Evolutionary conservation across 2,329 filamentous ascomycete species (phyloP), one percentile per base, ranked within the genome.

Genomic region (Rutstroemia sp.): DNA sequence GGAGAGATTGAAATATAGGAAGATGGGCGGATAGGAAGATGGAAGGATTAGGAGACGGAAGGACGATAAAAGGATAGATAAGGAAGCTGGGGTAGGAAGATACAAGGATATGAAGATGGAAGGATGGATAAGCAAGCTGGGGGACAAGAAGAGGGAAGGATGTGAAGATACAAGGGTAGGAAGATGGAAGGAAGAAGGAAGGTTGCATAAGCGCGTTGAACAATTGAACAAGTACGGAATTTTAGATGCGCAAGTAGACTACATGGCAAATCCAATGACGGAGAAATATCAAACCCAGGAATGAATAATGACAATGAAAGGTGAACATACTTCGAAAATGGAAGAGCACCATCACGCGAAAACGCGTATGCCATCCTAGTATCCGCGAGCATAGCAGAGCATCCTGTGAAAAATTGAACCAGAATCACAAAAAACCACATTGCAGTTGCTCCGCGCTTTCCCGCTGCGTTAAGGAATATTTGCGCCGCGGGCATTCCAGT

Each of bases 381-480:
- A 67, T 84, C 81, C 38, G 82, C 81, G 47, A 85, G 68, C 80
- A 85, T 82, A 4, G 82, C 82, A 17, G 80, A 79, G 54, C 80
- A 82, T 19, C 82, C 57, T 0, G 82, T 85, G 70, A 86, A 84
- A 67, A 83, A 81, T 58, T 85, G 82, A 2, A 86, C 80, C 0
- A 86, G 73, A 57, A 84, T 80, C 17, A 82, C 78, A 58, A 81
- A 81, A 55, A 77, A 77, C 78, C 79, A 83, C 80, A 84, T 84
- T 16, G 75, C 65, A 0, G 78, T 80, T 30, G 79, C 81, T n/a
- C 79, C 80, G 2, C 68, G 73, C 59, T 69, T 74, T 2, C 81
- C 81, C 9, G 77, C 80, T 3, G 81, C 81, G 61, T 86, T 83
- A 47, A 83, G 72, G 65, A 85, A 79, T 48, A 80, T 76, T 59